Evolutionary conservation across 2,329 filamentous ascomycete genomes (phyloP), one percentile per base, ranked within the genome.

Genomic region (Exophiala alcalophila): DNA sequence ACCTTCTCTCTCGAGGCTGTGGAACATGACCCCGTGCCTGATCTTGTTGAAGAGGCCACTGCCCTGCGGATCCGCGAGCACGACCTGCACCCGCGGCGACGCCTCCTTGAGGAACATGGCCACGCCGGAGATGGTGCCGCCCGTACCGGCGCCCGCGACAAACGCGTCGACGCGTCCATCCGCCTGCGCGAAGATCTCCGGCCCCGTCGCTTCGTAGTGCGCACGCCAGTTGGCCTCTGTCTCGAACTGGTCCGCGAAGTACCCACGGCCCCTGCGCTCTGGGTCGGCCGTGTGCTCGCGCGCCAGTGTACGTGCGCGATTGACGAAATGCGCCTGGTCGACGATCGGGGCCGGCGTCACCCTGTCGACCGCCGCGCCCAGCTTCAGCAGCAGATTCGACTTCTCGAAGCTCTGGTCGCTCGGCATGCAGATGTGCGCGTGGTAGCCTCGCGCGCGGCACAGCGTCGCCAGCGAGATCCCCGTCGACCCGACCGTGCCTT

Each of bases 171-270:
- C 60, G 5, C 65, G 65, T 0, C 87, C 87, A 16, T 72, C 76
- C 4, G 85, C 86, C 67, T 98, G 92, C 1, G 71, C 67, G 57
- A 78, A 84, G 53, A 98, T 92, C 68, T 98, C 92, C 0, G 91
- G 92, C 0, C 92, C 92, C 0, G 92, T 98, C 10, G 80, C 78
- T 14, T 76, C 71, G 57, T 83, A 81, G 68, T 98, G 92, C 1
- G 92, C 90, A 31, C 77, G 73, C 76, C 84, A 95, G 66, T 98
- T 98, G 21, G 89, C 86, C 36, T 80, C 72, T 18, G 85, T 91
- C 68, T 98, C 92, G 61, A 98, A 98, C 62, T 98, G 92, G 64
- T 98, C 86, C 1, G 91, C 89, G 62, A 97, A 98, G 67, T 94
- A 90, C 15, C 92, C 92, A 36, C 78, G 74, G 52, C 88, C 91